phyloP scores from a whole-genome alignment of 495 filamentous ascomycete genomes.

The Pseudomonodictys pantanalensis region DNA sequence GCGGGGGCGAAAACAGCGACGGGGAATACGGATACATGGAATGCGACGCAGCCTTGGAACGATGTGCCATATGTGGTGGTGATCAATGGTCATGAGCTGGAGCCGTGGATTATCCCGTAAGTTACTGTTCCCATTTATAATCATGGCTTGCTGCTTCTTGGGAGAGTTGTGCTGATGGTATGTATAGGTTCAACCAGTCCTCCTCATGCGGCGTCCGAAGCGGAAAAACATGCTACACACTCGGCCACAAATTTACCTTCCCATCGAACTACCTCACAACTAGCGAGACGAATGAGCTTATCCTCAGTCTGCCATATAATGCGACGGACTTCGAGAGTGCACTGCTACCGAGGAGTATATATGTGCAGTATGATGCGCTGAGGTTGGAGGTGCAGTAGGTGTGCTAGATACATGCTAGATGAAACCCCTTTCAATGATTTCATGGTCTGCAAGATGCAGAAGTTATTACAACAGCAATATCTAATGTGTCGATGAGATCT shows the following conservation, averaged over 20 bases:
- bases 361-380: conserved; percentile 60
- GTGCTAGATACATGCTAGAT: too few species aligned
- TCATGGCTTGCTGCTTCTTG: too few species aligned
- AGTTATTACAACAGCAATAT: too few species aligned
- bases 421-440: too few species aligned
- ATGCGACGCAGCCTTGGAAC: conserved; percentile 45
- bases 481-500: too few species aligned
- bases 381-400: conserved; percentile 55
- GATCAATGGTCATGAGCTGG: conserved; percentile 45
- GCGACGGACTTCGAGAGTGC: conserved; percentile 56
- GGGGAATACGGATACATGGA: conserved; percentile 56
- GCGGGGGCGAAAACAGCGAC: conserved; percentile 57
- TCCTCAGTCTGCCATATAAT: conserved; percentile 52
- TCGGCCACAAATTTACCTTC: conserved; percentile 53
- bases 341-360: conserved; percentile 49
- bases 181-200: conserved; percentile 14
- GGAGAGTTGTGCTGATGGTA: too few species aligned
- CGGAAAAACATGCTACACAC: conserved; percentile 56
- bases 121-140: conserved; percentile 13
- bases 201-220: conserved; percentile 19
- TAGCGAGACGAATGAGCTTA: conserved; percentile 49
- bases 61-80: conserved; percentile 47
- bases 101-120: conserved; percentile 50
- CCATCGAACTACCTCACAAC: conserved; percentile 41
- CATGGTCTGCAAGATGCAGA: too few species aligned